Conservation (phyloP, 495 filamentous ascomycete species). For the Mycothermus thermophilus region DNA sequence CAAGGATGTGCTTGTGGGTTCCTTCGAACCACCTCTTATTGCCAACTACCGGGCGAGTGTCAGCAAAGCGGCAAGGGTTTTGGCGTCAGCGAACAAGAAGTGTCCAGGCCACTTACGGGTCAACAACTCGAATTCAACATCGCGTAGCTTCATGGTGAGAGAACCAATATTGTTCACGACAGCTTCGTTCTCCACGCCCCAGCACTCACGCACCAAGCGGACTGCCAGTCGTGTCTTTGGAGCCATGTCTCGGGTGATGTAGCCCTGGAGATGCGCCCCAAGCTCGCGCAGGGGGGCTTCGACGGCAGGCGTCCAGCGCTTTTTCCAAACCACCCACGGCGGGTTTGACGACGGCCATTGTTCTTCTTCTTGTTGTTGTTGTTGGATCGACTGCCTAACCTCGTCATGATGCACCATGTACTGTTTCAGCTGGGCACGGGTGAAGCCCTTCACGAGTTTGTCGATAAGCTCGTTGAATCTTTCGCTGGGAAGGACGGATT, state of each 20-base stretch:
- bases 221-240: conserved; percentile 24
- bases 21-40: conserved; percentile 19
- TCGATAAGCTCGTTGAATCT: conserved; percentile 28
- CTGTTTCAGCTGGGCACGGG: conserved; percentile 22
- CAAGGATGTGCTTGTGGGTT: conserved; percentile 16
- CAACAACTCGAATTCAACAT: conserved; percentile 23
- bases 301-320: conserved; percentile 21
- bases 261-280: conserved; percentile 13
- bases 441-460: conserved; percentile 28
- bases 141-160: conserved; percentile 17
- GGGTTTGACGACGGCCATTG: background rate
- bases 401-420: too few relatives aligned
- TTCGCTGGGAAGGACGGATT: conserved; percentile 14
- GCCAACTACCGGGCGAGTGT: too few relatives aligned
- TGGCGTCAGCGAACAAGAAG: too few relatives aligned
- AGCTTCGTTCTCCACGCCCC: conserved; percentile 22
- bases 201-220: conserved; percentile 28
- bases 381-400: too few relatives aligned
- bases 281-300: background rate
- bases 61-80: too few relatives aligned
- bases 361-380: conserved; percentile 1
- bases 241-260: conserved; percentile 10
- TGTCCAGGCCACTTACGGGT: conserved; percentile 24
- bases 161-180: conserved; percentile 19
- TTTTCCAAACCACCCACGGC: conserved; percentile 18